Evolutionary conservation across 2,329 filamentous ascomycete genomes (phyloP), one percentile per base, ranked within the genome.

Genomic region (Penicillium palitans): DNA sequence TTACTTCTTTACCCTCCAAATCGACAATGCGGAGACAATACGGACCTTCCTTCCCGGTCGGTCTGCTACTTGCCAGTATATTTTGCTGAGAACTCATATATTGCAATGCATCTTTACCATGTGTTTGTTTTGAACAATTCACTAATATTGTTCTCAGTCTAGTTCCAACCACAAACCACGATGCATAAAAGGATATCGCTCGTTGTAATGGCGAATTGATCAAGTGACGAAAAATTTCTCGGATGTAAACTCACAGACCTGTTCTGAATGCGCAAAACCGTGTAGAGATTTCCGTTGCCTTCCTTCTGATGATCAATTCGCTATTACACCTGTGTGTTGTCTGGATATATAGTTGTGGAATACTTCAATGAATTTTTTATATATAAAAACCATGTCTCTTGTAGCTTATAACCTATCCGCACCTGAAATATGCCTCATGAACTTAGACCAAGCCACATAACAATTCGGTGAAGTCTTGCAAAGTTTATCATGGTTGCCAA

Each of bases 221-320:
- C 65, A 65, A 65, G 74, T 80, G 79, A 86, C 96, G 93, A 96
- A 96, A 95, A 80, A 80, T 96, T 90, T 89, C 29, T 84, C 92
- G 93, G 93, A 96, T 96, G 91, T 95, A 91, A 96, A 96, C 79
- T 72, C 73, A 80, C 79, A 84, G 83, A 85, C 83, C 82, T 85
- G 85, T 84, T 87, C 88, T 89, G 90, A 89, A 89, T 90, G 91
- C 91, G 92, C 92, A 96, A 91, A 89, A 82, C 84, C 84, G 81
- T 96, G 93, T 96, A 88, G 93, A 96, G 80, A 86, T 88, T 90
- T 96, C 93, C 92, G 93, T 96, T 97, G 93, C 92, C 93, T 97
- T 97, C 93, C 93, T 97, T 96, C 92, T 97, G 92, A 96, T 87
- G 68, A 74, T 67, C 68, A 67, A 62, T 60, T 52, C 56, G 55